phyloP scores from a whole-genome alignment of 805 yeast genomes.

The Millerozyma miso region DNA sequence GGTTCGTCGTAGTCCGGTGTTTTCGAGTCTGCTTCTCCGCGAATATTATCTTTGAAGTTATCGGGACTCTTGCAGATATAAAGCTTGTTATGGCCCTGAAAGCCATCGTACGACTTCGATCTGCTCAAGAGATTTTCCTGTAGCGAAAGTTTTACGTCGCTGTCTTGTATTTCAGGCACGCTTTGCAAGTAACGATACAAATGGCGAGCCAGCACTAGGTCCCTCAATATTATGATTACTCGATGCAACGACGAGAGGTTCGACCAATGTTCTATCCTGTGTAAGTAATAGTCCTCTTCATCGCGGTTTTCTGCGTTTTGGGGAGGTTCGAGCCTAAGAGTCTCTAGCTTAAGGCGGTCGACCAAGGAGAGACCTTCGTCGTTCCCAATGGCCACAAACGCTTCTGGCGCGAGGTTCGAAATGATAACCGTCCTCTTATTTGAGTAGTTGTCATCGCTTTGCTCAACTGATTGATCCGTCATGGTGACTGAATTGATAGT shows the following conservation, averaged over 20 bases:
- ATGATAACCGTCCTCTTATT: constrained; percentile 31
- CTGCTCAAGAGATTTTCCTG: constrained; percentile 37
- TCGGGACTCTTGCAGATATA: constrained; percentile 18
- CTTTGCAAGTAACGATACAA: constrained; percentile 18
- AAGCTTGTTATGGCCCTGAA: constrained; percentile 13
- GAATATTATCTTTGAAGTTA: constrained; percentile 18
- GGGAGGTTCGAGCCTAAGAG: constrained; percentile 20
- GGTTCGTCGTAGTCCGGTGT: constrained; percentile 28
- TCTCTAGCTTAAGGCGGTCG: constrained; percentile 29
- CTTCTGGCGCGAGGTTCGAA: constrained; percentile 27
- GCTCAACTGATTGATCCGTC: background rate
- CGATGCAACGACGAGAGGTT: constrained; percentile 34
- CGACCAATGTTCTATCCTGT: constrained; percentile 33
- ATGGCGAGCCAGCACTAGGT: constrained; percentile 22
- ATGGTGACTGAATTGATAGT: background rate
- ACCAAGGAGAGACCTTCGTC: constrained; percentile 22
- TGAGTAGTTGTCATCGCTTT: background rate
- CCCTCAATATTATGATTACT: constrained; percentile 33
- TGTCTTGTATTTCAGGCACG: constrained; percentile 2
- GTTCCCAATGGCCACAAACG: constrained; percentile 18
- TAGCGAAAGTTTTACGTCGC: constrained; percentile 24
- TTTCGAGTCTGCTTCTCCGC: constrained; percentile 8
- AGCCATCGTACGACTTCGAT: constrained; percentile 27
- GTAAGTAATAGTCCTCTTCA: constrained; percentile 20
- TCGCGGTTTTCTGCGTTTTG: constrained; percentile 7